Percentiles rank a stretch among this genome's conserved stretches.
Evolutionary conservation across 768 basidiomycete genomes (phyloP).

Genomic region (Pisolithus albus): DNA sequence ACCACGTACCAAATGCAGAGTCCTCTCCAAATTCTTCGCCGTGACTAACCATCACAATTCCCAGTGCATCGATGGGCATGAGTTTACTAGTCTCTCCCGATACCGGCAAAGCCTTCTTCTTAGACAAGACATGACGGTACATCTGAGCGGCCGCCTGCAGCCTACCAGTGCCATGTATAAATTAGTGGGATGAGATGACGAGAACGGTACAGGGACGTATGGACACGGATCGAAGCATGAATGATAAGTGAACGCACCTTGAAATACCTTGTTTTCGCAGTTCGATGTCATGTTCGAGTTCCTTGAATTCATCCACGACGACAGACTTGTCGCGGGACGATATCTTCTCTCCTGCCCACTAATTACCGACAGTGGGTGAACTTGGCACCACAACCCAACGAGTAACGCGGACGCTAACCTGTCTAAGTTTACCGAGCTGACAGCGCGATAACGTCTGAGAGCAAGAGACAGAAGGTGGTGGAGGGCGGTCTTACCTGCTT

Average conservation of each 20-base stretch:
- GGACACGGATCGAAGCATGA: too few relatives aligned
- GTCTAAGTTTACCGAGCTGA: conserved; percentile 72
- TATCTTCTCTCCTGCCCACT: conserved; percentile 92
- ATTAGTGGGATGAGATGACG: background rate
- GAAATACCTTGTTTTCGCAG: conserved; percentile 66
- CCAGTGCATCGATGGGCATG: conserved; percentile 69
- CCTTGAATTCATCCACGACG: conserved; percentile 71
- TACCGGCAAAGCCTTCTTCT: conserved; percentile 65
- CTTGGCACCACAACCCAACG: conserved; percentile 1
- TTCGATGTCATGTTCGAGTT: conserved; percentile 81
- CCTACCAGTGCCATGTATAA: conserved; percentile 31
- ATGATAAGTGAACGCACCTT: conserved; percentile 41
- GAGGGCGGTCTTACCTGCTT: conserved; percentile 44
- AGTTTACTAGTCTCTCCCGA: conserved; percentile 63
- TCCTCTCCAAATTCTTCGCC: conserved; percentile 78
- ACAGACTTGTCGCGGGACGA: conserved; percentile 75
- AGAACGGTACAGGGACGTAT: background rate
- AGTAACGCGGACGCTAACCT: conserved; percentile 39
- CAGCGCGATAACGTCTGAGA: background rate
- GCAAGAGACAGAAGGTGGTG: background rate
- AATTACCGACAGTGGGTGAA: conserved; percentile 18
- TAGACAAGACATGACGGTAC: conserved; percentile 64
- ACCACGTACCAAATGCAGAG: conserved; percentile 56
- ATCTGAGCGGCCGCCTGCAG: conserved; percentile 63
- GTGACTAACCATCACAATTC: conserved; percentile 80